phyloP scores from a whole-genome alignment of 257 asterid genomes.

The Linderniella brevidens region DNA sequence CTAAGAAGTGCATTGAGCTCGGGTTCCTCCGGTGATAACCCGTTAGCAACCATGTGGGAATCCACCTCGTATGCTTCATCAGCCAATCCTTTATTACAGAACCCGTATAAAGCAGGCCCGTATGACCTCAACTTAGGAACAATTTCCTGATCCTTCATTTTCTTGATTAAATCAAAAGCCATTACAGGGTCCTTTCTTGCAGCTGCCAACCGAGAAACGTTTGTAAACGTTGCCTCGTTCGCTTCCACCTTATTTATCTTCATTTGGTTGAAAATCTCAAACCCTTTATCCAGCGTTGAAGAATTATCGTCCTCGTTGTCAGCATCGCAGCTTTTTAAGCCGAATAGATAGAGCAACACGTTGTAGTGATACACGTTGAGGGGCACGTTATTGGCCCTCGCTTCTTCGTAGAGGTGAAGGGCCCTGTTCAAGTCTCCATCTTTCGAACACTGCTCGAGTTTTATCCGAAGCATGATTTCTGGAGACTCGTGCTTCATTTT shows the following conservation, averaged over 20 bases:
- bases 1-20: slow-evolving; percentile 68
- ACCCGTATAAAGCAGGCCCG: slow-evolving; percentile 78
- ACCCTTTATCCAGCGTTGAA: slow-evolving; percentile 44
- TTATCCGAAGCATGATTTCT: slow-evolving; percentile 32
- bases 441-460: slow-evolving; percentile 52
- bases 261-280: slow-evolving; percentile 69
- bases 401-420: slow-evolving; percentile 63
- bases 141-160: slow-evolving; percentile 52
- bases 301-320: slow-evolving; percentile 16
- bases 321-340: slow-evolving; percentile 13
- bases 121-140: slow-evolving; percentile 76
- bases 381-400: slow-evolving; percentile 28
- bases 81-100: slow-evolving; percentile 49
- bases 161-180: slow-evolving; percentile 70
- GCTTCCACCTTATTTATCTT: slow-evolving; percentile 43
- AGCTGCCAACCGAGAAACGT: slow-evolving; percentile 81
- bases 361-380: slow-evolving; percentile 58
- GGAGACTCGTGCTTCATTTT: slow-evolving; percentile 36
- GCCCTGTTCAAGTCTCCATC: slow-evolving; percentile 45
- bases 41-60: slow-evolving; percentile 59
- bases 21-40: slow-evolving; percentile 58
- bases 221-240: slow-evolving; percentile 84
- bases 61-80: slow-evolving; percentile 77
- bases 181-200: slow-evolving; percentile 62
- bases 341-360: slow-evolving; percentile 63